Evolutionary conservation across 306 rosid species (phyloP).

Genomic region (Castanospermum australe): DNA sequence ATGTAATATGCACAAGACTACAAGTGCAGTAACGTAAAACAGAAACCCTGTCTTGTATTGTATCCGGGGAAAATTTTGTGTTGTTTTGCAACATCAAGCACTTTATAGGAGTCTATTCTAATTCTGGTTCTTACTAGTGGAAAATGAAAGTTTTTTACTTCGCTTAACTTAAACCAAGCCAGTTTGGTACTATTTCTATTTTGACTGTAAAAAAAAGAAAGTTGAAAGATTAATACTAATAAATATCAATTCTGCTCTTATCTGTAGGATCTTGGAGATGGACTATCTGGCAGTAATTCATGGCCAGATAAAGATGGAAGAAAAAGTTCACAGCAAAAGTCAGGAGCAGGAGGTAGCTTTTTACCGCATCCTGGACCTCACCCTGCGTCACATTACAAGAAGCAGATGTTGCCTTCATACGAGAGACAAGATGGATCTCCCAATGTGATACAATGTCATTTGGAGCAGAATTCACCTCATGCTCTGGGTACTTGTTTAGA

Average conservation of each 20-base stretch:
- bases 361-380: not conserved
- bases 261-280: conserved; percentile 1
- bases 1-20: no score
- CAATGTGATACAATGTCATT: not conserved
- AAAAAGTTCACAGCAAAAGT: not conserved
- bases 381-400: not conserved
- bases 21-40: no score
- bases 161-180: not conserved
- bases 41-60: no score
- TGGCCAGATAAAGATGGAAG: not conserved
- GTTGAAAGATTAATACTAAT: not conserved
- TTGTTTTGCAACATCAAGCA: not conserved
- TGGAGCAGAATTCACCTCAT: not conserved
- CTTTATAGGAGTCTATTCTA: no score
- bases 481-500: not conserved
- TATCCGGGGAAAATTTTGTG: no score
- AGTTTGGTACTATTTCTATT: not conserved
- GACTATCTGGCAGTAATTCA: not conserved
- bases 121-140: not conserved
- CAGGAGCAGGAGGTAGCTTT: not conserved
- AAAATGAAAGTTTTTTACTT: no score
- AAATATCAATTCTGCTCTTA: not conserved
- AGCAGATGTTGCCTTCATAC: not conserved
- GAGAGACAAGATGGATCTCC: not conserved
- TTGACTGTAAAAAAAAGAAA: not conserved